phyloP scores from a whole-genome alignment of 306 rosid species.

The Quercus variabilis region DNA sequence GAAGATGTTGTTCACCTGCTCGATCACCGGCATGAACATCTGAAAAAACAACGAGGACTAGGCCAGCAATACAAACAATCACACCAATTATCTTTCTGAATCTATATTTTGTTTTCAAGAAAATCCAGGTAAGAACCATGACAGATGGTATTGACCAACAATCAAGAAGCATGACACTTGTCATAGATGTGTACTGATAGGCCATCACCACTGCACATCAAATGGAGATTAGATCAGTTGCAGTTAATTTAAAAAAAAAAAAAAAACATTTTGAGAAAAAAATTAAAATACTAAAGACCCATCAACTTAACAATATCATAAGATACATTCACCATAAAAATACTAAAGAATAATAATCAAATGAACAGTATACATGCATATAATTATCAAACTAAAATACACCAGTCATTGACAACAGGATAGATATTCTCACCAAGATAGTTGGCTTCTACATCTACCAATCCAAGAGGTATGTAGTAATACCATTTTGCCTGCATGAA shows the following conservation, averaged over 20 bases:
- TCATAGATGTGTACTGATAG: slow-evolving; percentile 90
- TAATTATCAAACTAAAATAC: neutral
- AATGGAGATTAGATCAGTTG: slow-evolving; percentile 9
- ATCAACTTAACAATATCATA: neutral
- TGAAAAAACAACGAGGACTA: slow-evolving; percentile 80
- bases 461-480: slow-evolving; percentile 68
- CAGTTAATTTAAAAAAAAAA: slow-evolving; percentile 11
- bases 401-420: neutral
- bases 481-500: slow-evolving; percentile 82
- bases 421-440: slow-evolving; percentile 62
- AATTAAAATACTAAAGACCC: neutral
- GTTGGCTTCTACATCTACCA: slow-evolving; percentile 95
- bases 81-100: slow-evolving; percentile 71
- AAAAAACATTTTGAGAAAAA: neutral
- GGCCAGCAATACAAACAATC: slow-evolving; percentile 77
- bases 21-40: slow-evolving; percentile 87
- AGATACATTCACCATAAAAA: neutral
- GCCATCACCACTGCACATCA: slow-evolving; percentile 89
- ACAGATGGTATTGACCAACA: slow-evolving; percentile 94
- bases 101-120: slow-evolving; percentile 91
- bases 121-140: slow-evolving; percentile 92
- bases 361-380: neutral
- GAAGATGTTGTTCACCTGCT: slow-evolving; percentile 49
- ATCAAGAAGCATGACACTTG: slow-evolving; percentile 95
- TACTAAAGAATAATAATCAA: neutral